Evolutionary conservation across 202 grass and related monocot genomes (phyloP).

Genomic region (Zoysia matrella): DNA sequence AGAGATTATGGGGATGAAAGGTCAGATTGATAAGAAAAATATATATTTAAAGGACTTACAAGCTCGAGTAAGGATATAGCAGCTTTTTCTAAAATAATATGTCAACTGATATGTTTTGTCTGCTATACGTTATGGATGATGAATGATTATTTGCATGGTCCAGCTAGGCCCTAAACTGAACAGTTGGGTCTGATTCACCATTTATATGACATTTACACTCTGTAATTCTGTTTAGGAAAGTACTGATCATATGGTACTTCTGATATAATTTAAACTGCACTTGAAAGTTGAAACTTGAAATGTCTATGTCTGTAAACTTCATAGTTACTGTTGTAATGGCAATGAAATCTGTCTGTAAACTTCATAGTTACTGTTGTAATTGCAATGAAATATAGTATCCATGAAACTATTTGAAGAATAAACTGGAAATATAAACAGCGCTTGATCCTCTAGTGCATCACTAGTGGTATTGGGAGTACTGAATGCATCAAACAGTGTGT

Average conservation of each 20-base stretch:
- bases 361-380: background rate
- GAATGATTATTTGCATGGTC: background rate
- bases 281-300: background rate
- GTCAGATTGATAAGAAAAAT: slow-evolving; percentile 49
- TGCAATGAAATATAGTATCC: background rate
- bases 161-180: too few relatives aligned
- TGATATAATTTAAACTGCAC: too few relatives aligned
- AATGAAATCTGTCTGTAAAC: too few relatives aligned
- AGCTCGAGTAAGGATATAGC: slow-evolving; percentile 76
- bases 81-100: slow-evolving; percentile 4
- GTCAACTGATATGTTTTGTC: slow-evolving; percentile 26
- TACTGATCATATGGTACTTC: background rate
- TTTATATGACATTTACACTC: too few relatives aligned
- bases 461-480: background rate
- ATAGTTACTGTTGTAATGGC: background rate
- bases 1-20: slow-evolving; percentile 68
- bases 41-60: slow-evolving; percentile 74
- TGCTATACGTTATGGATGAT: slow-evolving; percentile 18
- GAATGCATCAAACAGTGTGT: background rate
- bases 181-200: too few relatives aligned
- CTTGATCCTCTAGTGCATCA: background rate
- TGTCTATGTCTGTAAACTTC: background rate
- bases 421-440: background rate
- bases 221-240: too few relatives aligned
- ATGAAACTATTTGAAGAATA: background rate